Base-by-base conservation (phyloP, 2,329 filamentous ascomycete species). In the Aureobasidium sp. region DNA sequence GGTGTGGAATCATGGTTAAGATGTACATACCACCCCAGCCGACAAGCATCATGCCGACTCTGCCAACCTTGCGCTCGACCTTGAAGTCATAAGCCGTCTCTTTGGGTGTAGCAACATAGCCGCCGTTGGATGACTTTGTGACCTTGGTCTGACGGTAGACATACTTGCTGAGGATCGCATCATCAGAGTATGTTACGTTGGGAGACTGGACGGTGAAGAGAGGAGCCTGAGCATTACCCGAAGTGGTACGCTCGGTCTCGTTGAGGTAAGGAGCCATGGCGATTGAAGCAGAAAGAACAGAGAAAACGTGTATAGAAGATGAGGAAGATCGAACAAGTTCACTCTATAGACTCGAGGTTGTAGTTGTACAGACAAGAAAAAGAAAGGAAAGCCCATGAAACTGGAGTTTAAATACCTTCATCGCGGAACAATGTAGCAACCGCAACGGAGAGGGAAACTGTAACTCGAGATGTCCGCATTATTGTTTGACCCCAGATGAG, bases 71-170 rank as follows among this genome's bases (percentile, higher is more conserved):
- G 74, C 93, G 90, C 74, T 96, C 88, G 71, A 94, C 89, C 83
- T 96, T 95, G 88, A 99, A 97, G 81, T 96, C 88, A 75, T 97
- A 99, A 67, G 87, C 78, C 64, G 89, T 94, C 78, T 95, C 88
- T 76, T 89, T 89, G 70, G 94, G 94, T 64, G 84, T 86, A 63
- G 91, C 94, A 62, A 92, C 83, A 74, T 87, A 87, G 75, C 88
- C 88, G 74, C 91, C 92, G 68, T 86, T 80, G 67, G 80, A 81
- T 69, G 83, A 81, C 71, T 84, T 82, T 67, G 83, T 82, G 70
- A 99, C 87, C 68, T 84, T 84, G 61, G 94, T 97, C 70, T 94
- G 97, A 74, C 92, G 90, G 79, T 99, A 99, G 67, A 88, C 90
- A 80, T 97, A 99, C 79, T 89, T 92, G 78, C 89, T 95, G 73